phyloP scores from a whole-genome alignment of 495 filamentous ascomycete species.

The Penicillium mononematosum region DNA sequence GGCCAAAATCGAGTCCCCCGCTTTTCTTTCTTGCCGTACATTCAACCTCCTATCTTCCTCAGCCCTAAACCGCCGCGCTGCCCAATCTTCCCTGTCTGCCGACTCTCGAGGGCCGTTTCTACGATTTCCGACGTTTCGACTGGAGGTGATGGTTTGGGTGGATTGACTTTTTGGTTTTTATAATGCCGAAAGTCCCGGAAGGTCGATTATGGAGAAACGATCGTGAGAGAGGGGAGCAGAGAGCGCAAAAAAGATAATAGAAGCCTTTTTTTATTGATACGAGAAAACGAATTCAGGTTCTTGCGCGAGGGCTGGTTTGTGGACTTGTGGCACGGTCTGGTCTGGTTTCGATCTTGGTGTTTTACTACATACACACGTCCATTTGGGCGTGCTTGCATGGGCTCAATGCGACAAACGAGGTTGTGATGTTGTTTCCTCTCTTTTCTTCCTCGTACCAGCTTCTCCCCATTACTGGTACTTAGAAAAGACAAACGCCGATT shows the following conservation, averaged over 20 bases:
- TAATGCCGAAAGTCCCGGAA: constrained; percentile 21
- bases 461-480: constrained; percentile 14
- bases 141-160: constrained; percentile 24
- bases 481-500: constrained; percentile 19
- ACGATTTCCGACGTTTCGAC: constrained; percentile 21
- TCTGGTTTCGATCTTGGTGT: constrained; percentile 34
- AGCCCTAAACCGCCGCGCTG: constrained; percentile 30
- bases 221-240: constrained; percentile 35
- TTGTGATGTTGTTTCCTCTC: constrained; percentile 31
- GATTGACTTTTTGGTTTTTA: constrained; percentile 22
- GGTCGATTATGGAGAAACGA: constrained; percentile 28
- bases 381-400: constrained; percentile 33
- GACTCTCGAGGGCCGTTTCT: constrained; percentile 16
- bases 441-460: constrained; percentile 8
- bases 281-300: constrained; percentile 35
- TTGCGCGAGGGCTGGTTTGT: constrained; percentile 32
- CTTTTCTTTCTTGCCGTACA: constrained; percentile 30
- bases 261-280: constrained; percentile 26
- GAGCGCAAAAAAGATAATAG: constrained; percentile 28
- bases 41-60: constrained; percentile 26
- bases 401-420: constrained; percentile 39
- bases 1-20: constrained; percentile 31
- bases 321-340: constrained; percentile 30
- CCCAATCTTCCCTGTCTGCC: constrained; percentile 17
- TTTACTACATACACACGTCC: constrained; percentile 35